These are phyloP conservation scores for Dalbergia cultrata DNA, from an alignment of 306 rosid genomes.

Conservation along the genomic window DNA sequence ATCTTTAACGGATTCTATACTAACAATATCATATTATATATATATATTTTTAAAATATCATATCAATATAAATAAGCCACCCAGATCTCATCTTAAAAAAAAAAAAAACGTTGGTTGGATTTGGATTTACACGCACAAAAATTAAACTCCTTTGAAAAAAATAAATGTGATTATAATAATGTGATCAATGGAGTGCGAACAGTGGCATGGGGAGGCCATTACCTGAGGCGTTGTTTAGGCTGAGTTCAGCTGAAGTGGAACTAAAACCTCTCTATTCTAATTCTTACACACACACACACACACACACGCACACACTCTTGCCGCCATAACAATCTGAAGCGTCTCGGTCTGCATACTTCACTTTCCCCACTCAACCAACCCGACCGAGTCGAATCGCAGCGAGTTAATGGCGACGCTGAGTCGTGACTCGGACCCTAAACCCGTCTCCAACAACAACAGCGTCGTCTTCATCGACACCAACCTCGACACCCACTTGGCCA, in stretches of 20 bases:
- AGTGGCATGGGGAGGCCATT: too few relatives aligned
- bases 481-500: constrained; percentile 73
- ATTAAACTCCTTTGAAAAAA: too few relatives aligned
- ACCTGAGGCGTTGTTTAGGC: too few relatives aligned
- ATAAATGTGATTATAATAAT: too few relatives aligned
- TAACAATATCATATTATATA: too few relatives aligned
- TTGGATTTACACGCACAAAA: too few relatives aligned
- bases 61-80: too few relatives aligned
- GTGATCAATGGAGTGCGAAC: too few relatives aligned
- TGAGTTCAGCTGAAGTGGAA: neutral
- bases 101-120: too few relatives aligned
- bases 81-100: too few relatives aligned
- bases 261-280: neutral
- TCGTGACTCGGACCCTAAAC: constrained; percentile 21
- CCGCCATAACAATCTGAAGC: neutral
- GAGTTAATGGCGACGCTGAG: constrained; percentile 43
- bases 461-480: constrained; percentile 76
- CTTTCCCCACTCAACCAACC: neutral
- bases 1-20: too few relatives aligned
- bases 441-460: neutral
- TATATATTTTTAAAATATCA: too few relatives aligned
- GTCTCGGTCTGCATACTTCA: neutral
- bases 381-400: neutral
- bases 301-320: neutral
- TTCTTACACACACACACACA: neutral